phyloP scores from a whole-genome alignment of 371 early-diverging fungal genomes.

The Circinella umbellata region DNA sequence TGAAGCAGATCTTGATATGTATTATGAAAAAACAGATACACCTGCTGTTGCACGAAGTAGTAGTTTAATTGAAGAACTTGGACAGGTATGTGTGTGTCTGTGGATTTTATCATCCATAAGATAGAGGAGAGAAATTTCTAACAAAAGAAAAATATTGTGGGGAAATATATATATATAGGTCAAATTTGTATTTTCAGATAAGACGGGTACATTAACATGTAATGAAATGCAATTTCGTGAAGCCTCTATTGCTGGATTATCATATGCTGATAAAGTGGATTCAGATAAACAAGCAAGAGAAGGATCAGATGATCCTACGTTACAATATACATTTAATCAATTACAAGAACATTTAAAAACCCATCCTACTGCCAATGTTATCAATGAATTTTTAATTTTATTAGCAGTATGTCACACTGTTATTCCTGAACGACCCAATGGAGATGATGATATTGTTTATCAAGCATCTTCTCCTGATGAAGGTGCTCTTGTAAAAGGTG shows the following conservation, averaged over 20 bases:
- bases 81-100: conserved; percentile 56
- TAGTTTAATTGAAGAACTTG: conserved; percentile 93
- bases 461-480: conserved; percentile 94
- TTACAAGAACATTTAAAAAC: conserved; percentile 65
- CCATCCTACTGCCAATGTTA: conserved; percentile 66
- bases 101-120: not conserved
- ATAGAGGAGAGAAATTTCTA: not conserved
- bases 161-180: conserved; percentile 38
- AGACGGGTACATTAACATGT: conserved; percentile 97
- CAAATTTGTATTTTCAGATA: conserved; percentile 86
- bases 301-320: conserved; percentile 61
- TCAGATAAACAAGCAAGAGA: conserved; percentile 77
- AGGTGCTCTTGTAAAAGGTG: conserved; percentile 88
- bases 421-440: conserved; percentile 85
- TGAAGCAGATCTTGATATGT: conserved; percentile 86
- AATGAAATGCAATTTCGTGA: conserved; percentile 96
- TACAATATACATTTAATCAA: conserved; percentile 72
- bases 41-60: conserved; percentile 88
- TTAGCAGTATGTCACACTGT: conserved; percentile 97
- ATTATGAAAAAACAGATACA: conserved; percentile 82
- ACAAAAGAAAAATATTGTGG: not conserved
- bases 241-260: conserved; percentile 79
- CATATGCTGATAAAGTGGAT: conserved; percentile 79
- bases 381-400: conserved; percentile 81
- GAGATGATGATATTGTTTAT: conserved; percentile 74